These are phyloP conservation scores for Cladosporium sp. DNA, from an alignment of 2,329 filamentous ascomycete species.

Conservation along the genomic window DNA sequence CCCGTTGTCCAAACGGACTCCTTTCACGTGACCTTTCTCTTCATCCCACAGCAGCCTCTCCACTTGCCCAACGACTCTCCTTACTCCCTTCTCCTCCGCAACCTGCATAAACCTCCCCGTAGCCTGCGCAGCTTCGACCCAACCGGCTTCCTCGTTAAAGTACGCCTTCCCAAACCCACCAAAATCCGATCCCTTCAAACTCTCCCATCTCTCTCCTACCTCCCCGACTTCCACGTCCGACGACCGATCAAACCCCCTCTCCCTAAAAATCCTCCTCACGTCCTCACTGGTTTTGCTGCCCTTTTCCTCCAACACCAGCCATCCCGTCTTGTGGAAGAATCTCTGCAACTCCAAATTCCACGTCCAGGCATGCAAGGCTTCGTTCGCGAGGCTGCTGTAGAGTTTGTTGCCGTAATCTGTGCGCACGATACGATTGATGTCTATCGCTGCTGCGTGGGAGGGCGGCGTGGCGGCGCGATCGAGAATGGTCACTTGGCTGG, in stretches of 20 bases:
- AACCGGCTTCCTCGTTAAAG: constrained; percentile 50
- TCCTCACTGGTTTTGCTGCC: constrained; percentile 35
- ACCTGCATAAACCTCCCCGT: constrained; percentile 42
- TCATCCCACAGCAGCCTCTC: constrained; percentile 37
- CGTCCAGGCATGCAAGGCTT: constrained; percentile 38
- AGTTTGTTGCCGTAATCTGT: constrained; percentile 28
- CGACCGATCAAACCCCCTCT: constrained; percentile 38
- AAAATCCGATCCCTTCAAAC: constrained; percentile 35
- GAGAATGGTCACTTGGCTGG: constrained; percentile 52
- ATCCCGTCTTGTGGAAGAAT: constrained; percentile 58
- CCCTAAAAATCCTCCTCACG: constrained; percentile 50
- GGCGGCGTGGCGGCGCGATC: constrained; percentile 52
- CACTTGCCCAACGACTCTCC: constrained; percentile 42
- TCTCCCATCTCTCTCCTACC: constrained; percentile 38
- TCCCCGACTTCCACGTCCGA: constrained; percentile 43
- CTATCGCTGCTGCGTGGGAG: constrained; percentile 36
- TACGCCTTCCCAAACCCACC: constrained; percentile 41
- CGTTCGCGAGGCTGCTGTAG: constrained; percentile 31
- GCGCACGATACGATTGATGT: constrained; percentile 31
- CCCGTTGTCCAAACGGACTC: constrained; percentile 49
- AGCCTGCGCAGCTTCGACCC: constrained; percentile 49
- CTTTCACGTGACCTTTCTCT: constrained; percentile 32
- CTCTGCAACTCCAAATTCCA: constrained; percentile 25
- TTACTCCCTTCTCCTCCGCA: constrained; percentile 43
- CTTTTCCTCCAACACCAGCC: constrained; percentile 52